These are phyloP conservation scores for Acephala macrosclerotiorum DNA, from an alignment of 2,329 filamentous ascomycete species.

Conservation along the genomic window DNA sequence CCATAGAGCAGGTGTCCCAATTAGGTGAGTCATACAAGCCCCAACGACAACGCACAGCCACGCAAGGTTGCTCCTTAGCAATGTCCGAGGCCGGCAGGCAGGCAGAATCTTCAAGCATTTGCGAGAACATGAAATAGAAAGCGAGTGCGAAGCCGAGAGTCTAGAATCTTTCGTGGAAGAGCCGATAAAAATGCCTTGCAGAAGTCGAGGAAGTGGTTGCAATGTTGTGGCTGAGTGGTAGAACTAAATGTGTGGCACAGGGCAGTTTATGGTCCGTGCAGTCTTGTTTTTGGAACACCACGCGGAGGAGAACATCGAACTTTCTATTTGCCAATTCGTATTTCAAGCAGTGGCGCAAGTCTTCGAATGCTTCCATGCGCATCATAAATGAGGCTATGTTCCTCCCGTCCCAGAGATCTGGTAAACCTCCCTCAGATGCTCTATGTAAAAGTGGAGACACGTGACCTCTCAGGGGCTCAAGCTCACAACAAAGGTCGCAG, in stretches of 20 bases:
- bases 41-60: conserved; percentile 13
- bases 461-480: background rate
- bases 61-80: conserved; percentile 12
- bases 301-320: background rate
- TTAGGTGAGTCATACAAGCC: conserved; percentile 16
- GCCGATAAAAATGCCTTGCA: conserved; percentile 17
- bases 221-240: background rate
- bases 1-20: background rate
- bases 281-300: background rate
- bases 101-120: conserved; percentile 16
- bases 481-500: background rate
- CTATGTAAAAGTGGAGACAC: background rate
- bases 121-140: conserved; percentile 3
- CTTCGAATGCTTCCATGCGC: conserved; percentile 7
- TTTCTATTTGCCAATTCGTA: background rate
- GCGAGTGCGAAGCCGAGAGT: background rate
- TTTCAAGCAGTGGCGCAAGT: conserved; percentile 2
- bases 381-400: conserved; percentile 1
- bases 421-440: background rate
- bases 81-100: conserved; percentile 12
- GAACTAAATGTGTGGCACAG: too few relatives aligned
- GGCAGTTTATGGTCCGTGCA: conserved; percentile 16
- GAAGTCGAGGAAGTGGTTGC: background rate
- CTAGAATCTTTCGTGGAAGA: conserved; percentile 6
- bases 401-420: background rate